Conservation (phyloP, 768 basidiomycete genomes). For the Xerocomus potaroensis region DNA sequence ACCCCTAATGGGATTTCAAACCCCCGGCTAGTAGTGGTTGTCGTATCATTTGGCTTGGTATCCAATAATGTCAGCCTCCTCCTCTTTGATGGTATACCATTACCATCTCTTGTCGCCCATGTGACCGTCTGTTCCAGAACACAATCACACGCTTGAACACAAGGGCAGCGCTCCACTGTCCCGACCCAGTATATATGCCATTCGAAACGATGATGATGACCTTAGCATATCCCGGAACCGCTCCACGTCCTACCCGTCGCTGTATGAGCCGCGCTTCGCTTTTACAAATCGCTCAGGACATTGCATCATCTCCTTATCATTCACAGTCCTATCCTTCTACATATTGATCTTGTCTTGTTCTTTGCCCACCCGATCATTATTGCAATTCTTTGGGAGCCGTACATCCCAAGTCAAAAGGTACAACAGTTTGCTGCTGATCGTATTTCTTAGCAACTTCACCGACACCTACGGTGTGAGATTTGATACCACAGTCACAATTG, state of each 20-base stretch:
- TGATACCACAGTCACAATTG: background rate
- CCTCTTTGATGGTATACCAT: slow-evolving; percentile 81
- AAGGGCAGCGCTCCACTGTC: slow-evolving; percentile 35
- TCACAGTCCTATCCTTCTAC: slow-evolving; percentile 21
- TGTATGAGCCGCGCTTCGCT: slow-evolving; percentile 71
- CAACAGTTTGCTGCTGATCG: slow-evolving; percentile 2
- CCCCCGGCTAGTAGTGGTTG: slow-evolving; percentile 82
- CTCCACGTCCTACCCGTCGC: slow-evolving; percentile 49
- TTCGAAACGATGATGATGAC: slow-evolving; percentile 14
- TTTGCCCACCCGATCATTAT: slow-evolving; percentile 63
- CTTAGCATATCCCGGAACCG: slow-evolving; percentile 30
- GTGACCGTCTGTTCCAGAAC: slow-evolving; percentile 40
- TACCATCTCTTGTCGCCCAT: slow-evolving; percentile 2
- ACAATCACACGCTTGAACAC: slow-evolving; percentile 56
- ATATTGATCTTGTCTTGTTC: slow-evolving; percentile 62
- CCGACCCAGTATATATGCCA: slow-evolving; percentile 35
- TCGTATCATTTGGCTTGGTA: slow-evolving; percentile 82
- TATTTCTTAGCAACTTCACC: slow-evolving; percentile 45
- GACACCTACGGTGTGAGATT: slow-evolving; percentile 40
- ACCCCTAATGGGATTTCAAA: slow-evolving; percentile 71
- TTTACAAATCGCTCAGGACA: slow-evolving; percentile 83
- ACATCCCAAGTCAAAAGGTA: slow-evolving; percentile 31
- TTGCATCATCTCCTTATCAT: slow-evolving; percentile 40
- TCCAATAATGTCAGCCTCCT: slow-evolving; percentile 93
- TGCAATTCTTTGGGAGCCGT: slow-evolving; percentile 73